Conservation (phyloP, 1,284 basidiomycete species). For the Sporisorium scitamineum region DNA sequence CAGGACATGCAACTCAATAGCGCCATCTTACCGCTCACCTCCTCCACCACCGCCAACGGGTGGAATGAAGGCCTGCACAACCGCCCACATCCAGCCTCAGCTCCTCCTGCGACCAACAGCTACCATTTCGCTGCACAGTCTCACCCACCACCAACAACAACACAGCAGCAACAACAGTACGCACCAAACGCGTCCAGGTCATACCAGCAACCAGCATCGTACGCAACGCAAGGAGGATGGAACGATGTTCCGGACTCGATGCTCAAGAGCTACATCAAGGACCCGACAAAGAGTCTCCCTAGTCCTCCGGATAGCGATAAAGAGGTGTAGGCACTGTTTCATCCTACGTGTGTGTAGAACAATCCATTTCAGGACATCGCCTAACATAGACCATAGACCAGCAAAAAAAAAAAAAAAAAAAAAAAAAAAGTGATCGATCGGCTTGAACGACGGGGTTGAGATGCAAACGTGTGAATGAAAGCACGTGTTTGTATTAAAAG, state of each 20-base stretch:
- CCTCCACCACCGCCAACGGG: background rate
- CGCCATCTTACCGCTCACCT: conserved; percentile 15
- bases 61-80: background rate
- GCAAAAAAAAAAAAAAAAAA: no score
- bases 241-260: conserved; percentile 33
- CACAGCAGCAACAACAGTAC: background rate
- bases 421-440: no score
- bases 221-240: conserved; percentile 28
- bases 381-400: background rate
- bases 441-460: background rate
- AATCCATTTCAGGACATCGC: no score
- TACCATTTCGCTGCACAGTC: conserved; percentile 8
- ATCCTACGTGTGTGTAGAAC: background rate
- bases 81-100: background rate
- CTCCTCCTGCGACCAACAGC: background rate
- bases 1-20: background rate
- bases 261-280: conserved; percentile 34
- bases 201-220: conserved; percentile 4
- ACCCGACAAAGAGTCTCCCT: conserved; percentile 40
- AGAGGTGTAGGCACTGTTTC: conserved; percentile 3
- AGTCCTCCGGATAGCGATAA: conserved; percentile 52
- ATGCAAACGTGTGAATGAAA: background rate
- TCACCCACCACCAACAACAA: background rate
- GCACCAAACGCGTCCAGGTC: background rate
- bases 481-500: no score